Evolutionary conservation across 164 flowering plant genomes (phyloP).

Genomic region (Pachysandra terminalis): DNA sequence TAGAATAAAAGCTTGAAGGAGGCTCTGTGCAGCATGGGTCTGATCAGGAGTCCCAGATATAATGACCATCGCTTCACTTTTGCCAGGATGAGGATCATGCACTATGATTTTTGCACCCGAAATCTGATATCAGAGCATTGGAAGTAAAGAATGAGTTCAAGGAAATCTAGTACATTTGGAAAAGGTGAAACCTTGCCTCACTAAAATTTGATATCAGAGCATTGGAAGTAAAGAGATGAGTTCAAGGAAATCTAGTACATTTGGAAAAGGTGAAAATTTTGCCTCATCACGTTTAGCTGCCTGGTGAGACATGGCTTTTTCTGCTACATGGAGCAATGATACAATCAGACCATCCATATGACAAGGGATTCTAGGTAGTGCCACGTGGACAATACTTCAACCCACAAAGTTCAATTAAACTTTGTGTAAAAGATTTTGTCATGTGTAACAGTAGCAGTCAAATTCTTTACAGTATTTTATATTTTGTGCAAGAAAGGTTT

Average conservation of each 20-base stretch:
- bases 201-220: conserved; percentile 43
- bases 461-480: too few species aligned
- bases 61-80: conserved; percentile 46
- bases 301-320: neutral
- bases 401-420: too few species aligned
- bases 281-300: neutral
- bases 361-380: too few species aligned
- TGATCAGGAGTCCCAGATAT: conserved; percentile 92
- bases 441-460: too few species aligned
- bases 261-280: too few species aligned
- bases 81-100: conserved; percentile 66
- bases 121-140: conserved; percentile 47
- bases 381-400: too few species aligned
- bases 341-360: too few species aligned
- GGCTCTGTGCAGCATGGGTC: conserved; percentile 91
- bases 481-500: too few species aligned
- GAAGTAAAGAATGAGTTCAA: neutral
- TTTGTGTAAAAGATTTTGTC: too few species aligned
- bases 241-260: neutral
- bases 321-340: neutral
- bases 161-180: neutral
- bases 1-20: conserved; percentile 87
- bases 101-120: conserved; percentile 82
- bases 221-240: conserved; percentile 1
- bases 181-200: too few species aligned